phyloP scores from a whole-genome alignment of 2,329 filamentous ascomycete genomes.

The Epichloe bromicola region DNA sequence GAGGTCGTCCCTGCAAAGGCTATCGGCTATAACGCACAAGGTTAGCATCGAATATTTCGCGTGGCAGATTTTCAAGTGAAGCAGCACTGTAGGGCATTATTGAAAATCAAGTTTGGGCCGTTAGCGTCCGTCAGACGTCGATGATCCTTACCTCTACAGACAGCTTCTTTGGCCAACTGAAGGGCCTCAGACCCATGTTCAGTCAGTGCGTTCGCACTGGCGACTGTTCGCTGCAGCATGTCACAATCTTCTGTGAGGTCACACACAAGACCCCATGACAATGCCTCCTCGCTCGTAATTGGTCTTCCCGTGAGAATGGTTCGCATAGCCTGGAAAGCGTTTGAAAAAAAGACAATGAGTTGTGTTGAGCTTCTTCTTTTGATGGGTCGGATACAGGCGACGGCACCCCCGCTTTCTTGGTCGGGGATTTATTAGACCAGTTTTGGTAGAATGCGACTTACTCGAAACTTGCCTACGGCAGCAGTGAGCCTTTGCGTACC shows the following conservation, averaged over 20 bases:
- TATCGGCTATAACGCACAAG: conserved; percentile 11
- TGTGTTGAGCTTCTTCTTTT: not conserved
- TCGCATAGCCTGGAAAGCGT: conserved; percentile 15
- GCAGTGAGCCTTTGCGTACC: conserved; percentile 28
- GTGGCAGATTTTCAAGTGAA: not conserved
- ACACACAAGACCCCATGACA: conserved; percentile 14
- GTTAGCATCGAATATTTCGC: not conserved
- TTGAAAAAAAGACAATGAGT: not conserved
- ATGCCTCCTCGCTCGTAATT: conserved; percentile 15
- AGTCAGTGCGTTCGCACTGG: conserved; percentile 12
- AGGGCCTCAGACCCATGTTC: conserved; percentile 13
- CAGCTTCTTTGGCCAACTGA: conserved; percentile 17
- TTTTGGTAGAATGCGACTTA: conserved; percentile 9
- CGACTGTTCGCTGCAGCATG: conserved; percentile 14
- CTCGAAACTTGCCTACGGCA: conserved; percentile 28
- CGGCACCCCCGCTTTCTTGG: not conserved
- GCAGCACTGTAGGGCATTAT: not conserved
- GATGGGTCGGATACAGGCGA: not conserved
- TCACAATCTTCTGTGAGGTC: conserved; percentile 14
- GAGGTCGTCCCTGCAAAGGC: conserved; percentile 16
- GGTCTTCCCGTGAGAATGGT: conserved; percentile 15
- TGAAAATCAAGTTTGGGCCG: not conserved
- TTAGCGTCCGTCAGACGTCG: not conserved
- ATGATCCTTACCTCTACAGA: conserved; percentile 14
- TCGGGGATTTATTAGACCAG: not conserved